Conservation (phyloP, 169 alveolate genomes). For the Plasmodium berghei region DNA sequence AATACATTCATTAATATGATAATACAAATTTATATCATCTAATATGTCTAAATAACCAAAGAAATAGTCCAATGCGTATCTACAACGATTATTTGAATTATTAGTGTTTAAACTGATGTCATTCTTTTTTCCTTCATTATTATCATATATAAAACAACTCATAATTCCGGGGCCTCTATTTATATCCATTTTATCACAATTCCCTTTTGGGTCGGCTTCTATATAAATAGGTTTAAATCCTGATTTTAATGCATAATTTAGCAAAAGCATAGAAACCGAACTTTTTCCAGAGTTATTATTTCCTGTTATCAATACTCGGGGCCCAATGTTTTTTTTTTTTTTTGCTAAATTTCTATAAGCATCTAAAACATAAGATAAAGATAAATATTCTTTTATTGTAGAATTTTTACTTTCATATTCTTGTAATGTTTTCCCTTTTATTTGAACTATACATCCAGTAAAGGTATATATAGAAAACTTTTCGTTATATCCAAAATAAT, state of each 20-base stretch:
- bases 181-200: slow-evolving; percentile 37
- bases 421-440: slow-evolving; percentile 89
- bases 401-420: slow-evolving; percentile 90
- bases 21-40: slow-evolving; percentile 84
- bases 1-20: slow-evolving; percentile 70
- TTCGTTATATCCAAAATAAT: slow-evolving; percentile 83
- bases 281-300: slow-evolving; percentile 91
- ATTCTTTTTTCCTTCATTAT: slow-evolving; percentile 4
- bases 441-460: slow-evolving; percentile 91
- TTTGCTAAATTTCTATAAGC: slow-evolving; percentile 88
- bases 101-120: slow-evolving; percentile 82
- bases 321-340: slow-evolving; percentile 86
- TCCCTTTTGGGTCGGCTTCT: slow-evolving; percentile 89
- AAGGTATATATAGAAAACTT: slow-evolving; percentile 90
- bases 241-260: slow-evolving; percentile 88
- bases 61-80: slow-evolving; percentile 85
- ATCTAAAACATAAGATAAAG: slow-evolving; percentile 84
- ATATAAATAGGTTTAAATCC: slow-evolving; percentile 90
- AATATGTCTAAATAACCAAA: slow-evolving; percentile 87
- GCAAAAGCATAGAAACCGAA: slow-evolving; percentile 85
- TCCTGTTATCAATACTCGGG: slow-evolving; percentile 90
- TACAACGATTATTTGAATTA: slow-evolving; percentile 69
- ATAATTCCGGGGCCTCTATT: slow-evolving; percentile 52
- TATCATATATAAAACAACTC: slow-evolving; percentile 64
- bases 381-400: slow-evolving; percentile 89